Conservation (phyloP, 2,329 filamentous ascomycete genomes). For the Thelonectria rubi region DNA sequence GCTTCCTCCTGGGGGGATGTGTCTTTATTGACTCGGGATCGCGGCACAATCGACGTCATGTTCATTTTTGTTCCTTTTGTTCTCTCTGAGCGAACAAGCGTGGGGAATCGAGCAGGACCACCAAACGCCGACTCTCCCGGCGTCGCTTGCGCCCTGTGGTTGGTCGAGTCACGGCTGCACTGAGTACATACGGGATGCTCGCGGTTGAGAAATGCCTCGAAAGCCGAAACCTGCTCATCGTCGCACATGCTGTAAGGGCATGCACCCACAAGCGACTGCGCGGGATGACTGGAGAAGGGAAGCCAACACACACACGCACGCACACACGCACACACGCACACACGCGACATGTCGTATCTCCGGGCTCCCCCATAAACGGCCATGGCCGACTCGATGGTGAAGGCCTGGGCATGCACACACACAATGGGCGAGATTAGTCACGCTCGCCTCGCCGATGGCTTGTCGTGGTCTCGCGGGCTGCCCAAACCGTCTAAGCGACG, state of each 20-base stretch:
- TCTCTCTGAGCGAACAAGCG: conserved; percentile 15
- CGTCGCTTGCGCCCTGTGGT: conserved; percentile 9
- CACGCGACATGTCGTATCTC: too few species aligned
- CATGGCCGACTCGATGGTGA: neutral
- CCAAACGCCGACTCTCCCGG: conserved; percentile 41
- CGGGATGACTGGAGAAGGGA: too few species aligned
- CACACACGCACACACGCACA: too few species aligned
- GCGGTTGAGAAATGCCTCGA: conserved; percentile 1
- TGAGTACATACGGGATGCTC: too few species aligned
- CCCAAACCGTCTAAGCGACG: conserved; percentile 4
- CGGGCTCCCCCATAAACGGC: too few species aligned
- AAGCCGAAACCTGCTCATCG: conserved; percentile 4
- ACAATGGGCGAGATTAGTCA: neutral
- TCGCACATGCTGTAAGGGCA: neutral
- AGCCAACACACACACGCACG: too few species aligned
- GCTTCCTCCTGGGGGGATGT: conserved; percentile 19
- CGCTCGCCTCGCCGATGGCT: neutral
- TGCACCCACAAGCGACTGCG: too few species aligned
- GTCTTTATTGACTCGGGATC: conserved; percentile 34
- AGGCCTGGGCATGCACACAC: neutral
- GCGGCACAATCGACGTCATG: conserved; percentile 44
- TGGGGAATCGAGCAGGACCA: conserved; percentile 35
- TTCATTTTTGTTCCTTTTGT: neutral
- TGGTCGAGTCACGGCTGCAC: conserved; percentile 16
- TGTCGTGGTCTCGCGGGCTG: neutral